Evolutionary conservation across 2,329 filamentous ascomycete species (phyloP).

Genomic region (Cryphonectria radicalis): DNA sequence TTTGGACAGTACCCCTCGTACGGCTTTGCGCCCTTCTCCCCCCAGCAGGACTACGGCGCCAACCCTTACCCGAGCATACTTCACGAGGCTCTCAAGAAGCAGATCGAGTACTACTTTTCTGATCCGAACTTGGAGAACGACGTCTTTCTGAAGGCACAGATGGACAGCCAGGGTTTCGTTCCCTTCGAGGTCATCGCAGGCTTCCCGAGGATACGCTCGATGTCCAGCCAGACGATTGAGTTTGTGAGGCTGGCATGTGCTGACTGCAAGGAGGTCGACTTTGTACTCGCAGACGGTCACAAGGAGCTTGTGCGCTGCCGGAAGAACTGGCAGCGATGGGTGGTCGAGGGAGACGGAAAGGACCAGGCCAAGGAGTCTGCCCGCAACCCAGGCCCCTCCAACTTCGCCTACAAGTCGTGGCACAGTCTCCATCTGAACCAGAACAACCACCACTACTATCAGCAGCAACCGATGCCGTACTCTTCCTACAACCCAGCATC

Average conservation of each 20-base stretch:
- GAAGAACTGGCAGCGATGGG: conserved; percentile 79
- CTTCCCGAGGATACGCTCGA: conserved; percentile 82
- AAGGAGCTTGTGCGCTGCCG: conserved; percentile 76
- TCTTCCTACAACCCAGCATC: conserved; percentile 36
- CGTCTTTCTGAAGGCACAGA: conserved; percentile 81
- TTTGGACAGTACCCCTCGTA: conserved; percentile 46
- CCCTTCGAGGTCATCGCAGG: conserved; percentile 75
- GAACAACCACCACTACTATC: conserved; percentile 20
- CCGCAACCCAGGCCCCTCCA: conserved; percentile 69
- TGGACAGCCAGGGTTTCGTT: conserved; percentile 96
- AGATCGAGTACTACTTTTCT: conserved; percentile 94
- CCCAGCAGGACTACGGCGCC: conserved; percentile 46
- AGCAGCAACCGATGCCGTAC: conserved; percentile 34
- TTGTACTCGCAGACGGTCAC: conserved; percentile 74
- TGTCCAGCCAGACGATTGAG: conserved; percentile 70
- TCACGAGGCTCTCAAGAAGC: conserved; percentile 49
- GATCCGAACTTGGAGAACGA: conserved; percentile 96
- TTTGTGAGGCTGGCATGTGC: conserved; percentile 76
- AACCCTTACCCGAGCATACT: conserved; percentile 33
- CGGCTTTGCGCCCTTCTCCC: conserved; percentile 55
- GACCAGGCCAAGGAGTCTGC: conserved; percentile 74
- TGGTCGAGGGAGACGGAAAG: conserved; percentile 60
- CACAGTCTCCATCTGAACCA: conserved; percentile 35
- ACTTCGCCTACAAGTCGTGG: conserved; percentile 38
- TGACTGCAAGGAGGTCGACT: conserved; percentile 74